phyloP scores from a whole-genome alignment of 768 basidiomycete genomes.

The Kwoniella pini region DNA sequence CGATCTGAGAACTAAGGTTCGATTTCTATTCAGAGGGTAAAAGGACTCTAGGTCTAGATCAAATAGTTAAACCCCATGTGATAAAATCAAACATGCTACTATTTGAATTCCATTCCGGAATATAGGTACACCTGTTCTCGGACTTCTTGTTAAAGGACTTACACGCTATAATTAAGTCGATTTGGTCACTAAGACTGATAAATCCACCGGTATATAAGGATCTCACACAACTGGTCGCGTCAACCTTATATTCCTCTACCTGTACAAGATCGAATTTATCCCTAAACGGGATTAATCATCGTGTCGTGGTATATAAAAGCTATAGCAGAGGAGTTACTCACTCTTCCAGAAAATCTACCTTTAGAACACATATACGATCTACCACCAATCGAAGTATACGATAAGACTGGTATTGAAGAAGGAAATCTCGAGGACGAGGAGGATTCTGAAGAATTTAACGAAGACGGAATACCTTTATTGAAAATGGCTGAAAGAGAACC shows the following conservation, averaged over 20 bases:
- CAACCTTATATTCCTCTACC: neutral
- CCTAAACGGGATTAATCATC: neutral
- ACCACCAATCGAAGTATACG: slow-evolving; percentile 4
- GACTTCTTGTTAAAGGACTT: too few relatives aligned
- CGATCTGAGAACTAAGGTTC: neutral
- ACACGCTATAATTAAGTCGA: too few relatives aligned
- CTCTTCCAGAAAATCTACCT: slow-evolving; percentile 16
- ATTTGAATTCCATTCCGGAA: too few relatives aligned
- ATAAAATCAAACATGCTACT: neutral
- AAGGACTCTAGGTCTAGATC: too few relatives aligned
- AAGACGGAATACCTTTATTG: neutral
- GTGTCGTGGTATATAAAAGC: slow-evolving; percentile 8
- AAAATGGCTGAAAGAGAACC: neutral
- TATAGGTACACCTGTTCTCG: too few relatives aligned
- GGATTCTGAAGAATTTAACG: neutral
- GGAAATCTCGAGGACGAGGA: neutral
- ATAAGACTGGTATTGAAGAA: neutral
- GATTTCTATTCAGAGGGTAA: too few relatives aligned
- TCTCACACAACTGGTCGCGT: too few relatives aligned
- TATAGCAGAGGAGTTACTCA: slow-evolving; percentile 10
- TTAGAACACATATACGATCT: slow-evolving; percentile 8
- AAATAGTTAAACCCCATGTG: too few relatives aligned
- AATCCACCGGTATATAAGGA: too few relatives aligned
- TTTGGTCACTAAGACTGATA: too few relatives aligned
- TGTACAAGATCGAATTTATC: neutral